A percentile compares a stretch with the other conserved stretches of the same genome.
phyloP scores from a whole-genome alignment of 2,329 filamentous ascomycete genomes.

The Parasarocladium wereldwijsianum region DNA sequence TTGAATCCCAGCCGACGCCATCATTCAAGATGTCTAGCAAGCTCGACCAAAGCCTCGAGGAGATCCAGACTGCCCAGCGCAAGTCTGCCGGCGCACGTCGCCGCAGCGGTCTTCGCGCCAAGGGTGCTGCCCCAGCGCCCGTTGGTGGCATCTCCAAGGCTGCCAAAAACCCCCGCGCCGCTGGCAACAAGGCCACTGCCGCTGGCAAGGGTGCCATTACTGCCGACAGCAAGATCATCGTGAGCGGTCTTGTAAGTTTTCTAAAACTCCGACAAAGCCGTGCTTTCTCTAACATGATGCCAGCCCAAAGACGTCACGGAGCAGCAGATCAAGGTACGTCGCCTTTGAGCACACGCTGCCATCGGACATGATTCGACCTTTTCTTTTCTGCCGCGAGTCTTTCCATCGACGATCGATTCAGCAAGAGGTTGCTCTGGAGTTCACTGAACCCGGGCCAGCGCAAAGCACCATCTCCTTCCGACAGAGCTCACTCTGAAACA shows the following conservation, averaged over 20 bases:
- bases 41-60: slow-evolving; percentile 92
- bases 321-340: slow-evolving; percentile 99
- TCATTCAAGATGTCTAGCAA: slow-evolving; percentile 68
- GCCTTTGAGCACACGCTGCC: slow-evolving; percentile 57
- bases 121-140: slow-evolving; percentile 48
- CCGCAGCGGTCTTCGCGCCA: slow-evolving; percentile 27
- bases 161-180: slow-evolving; percentile 44
- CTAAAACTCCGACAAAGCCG: not conserved
- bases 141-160: slow-evolving; percentile 79
- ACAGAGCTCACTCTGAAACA: slow-evolving; percentile 12
- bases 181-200: slow-evolving; percentile 46
- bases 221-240: slow-evolving; percentile 89
- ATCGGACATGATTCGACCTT: slow-evolving; percentile 57
- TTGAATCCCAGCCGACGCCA: not conserved
- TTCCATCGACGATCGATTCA: slow-evolving; percentile 13
- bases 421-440: slow-evolving; percentile 6
- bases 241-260: slow-evolving; percentile 83
- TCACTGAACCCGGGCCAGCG: slow-evolving; percentile 1
- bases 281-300: slow-evolving; percentile 28
- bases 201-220: slow-evolving; percentile 40
- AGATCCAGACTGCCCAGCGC: slow-evolving; percentile 75
- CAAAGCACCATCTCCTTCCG: slow-evolving; percentile 4
- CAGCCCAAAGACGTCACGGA: slow-evolving; percentile 95
- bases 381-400: slow-evolving; percentile 23
- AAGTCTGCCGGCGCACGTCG: slow-evolving; percentile 38